Base-by-base conservation (phyloP, 139 green algal species). In the Chlamydomonas incerta region DNA sequence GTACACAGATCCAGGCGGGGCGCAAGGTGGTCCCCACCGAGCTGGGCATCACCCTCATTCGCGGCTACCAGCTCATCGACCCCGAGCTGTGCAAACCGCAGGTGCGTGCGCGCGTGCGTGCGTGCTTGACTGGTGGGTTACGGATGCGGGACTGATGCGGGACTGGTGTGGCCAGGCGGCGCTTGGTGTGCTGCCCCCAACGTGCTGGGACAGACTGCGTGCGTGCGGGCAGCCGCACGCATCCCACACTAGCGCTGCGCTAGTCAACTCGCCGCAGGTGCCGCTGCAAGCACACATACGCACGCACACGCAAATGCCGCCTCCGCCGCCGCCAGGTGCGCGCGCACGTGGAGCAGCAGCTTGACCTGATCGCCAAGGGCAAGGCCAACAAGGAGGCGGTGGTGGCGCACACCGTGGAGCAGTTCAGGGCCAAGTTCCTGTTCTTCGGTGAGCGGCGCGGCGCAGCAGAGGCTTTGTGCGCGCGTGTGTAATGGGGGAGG, bases 21-120 rank as follows among this genome's bases (percentile, higher is more conserved):
- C 87, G 95, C 6, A 80, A 86, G 26, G 90, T 98, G 31, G 93
- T 97, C 41, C 95, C 96, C n/a, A 98, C 95, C 13, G 92, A 96
- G 83, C 90, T 98, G 70, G 96, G 96, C 75, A 95, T 98, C 75
- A 97, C 95, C 0, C 91, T 98, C n/a, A 93, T 97, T 65, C 88
- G 81, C 50, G 91, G 72, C 34, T 98, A 98, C 80, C 92, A 97
- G 87, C 81, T 93, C 35, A 96, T 96, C 18, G 94, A 97, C 84
- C 87, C 91, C 3, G 94, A 97, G 88, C 93, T 97, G 52, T 98
- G 95, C 89, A 91, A 83, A 63, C 93, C 95, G 28, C 90, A 96
- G 73, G 95, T 97, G 60, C 58, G 90, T 0, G 37, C 55, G 52
- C 41, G 41, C 41, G 5, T 50, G 41, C 41, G 5, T 50, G 41